Evolutionary conservation across 495 filamentous ascomycete species (phyloP).

Genomic region (Lophiostoma macrostomum): DNA sequence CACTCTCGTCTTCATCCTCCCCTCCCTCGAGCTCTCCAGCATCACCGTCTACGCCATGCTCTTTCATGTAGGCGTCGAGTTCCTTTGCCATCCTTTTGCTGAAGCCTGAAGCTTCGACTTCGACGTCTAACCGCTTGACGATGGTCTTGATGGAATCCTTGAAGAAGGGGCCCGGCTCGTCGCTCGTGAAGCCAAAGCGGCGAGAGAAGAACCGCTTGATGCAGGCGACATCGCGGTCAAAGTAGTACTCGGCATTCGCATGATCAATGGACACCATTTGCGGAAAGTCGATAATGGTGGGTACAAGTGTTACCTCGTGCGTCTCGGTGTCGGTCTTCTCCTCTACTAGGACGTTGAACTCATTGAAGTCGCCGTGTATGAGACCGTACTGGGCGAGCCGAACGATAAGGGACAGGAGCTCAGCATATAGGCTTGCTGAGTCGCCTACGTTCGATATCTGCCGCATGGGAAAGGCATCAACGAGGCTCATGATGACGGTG

Average conservation of each 20-base stretch:
- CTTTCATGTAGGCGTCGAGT: constrained; percentile 82
- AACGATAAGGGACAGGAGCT: constrained; percentile 83
- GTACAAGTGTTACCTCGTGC: constrained; percentile 47
- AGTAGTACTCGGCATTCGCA: constrained; percentile 87
- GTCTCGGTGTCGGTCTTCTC: constrained; percentile 37
- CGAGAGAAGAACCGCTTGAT: constrained; percentile 89
- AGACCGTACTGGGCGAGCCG: constrained; percentile 80
- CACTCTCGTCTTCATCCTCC: background rate
- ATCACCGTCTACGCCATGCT: constrained; percentile 60
- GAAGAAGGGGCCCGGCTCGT: constrained; percentile 80
- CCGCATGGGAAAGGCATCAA: constrained; percentile 85
- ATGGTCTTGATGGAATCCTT: constrained; percentile 75
- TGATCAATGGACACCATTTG: constrained; percentile 98
- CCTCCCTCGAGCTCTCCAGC: constrained; percentile 35
- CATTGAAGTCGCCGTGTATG: constrained; percentile 98
- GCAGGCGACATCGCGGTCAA: constrained; percentile 90
- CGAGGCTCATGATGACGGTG: constrained; percentile 89
- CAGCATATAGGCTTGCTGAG: constrained; percentile 76
- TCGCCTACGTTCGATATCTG: constrained; percentile 77
- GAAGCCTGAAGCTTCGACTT: constrained; percentile 90
- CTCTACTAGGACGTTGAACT: constrained; percentile 95
- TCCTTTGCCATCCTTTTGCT: constrained; percentile 95
- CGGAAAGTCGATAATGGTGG: constrained; percentile 93
- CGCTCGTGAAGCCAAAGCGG: constrained; percentile 81
- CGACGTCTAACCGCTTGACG: constrained; percentile 61